Conservation (phyloP, 352 stramenopile species). For the Thalassiosira hispida region DNA sequence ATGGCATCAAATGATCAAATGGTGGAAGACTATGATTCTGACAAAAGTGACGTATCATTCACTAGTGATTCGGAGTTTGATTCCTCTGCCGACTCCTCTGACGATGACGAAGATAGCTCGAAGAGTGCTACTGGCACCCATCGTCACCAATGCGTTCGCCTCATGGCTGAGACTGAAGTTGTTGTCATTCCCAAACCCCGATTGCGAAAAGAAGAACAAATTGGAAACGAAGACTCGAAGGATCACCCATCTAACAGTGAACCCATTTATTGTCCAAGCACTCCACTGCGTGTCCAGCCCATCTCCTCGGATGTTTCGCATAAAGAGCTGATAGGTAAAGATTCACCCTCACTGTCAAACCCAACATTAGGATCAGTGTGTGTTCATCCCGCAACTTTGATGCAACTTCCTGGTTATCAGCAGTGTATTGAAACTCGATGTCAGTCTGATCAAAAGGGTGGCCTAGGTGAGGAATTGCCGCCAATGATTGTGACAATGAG, state of each 20-base stretch:
- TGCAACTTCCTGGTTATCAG: slow-evolving; percentile 43
- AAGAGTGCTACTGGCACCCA: background rate
- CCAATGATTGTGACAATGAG: slow-evolving; percentile 29
- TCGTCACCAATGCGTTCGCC: slow-evolving; percentile 34
- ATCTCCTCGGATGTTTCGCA: slow-evolving; percentile 6
- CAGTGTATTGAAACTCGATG: slow-evolving; percentile 10
- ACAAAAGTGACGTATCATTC: slow-evolving; percentile 24
- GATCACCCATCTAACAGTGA: slow-evolving; percentile 7
- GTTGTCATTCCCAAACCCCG: slow-evolving; percentile 68
- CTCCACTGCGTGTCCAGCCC: slow-evolving; percentile 41
- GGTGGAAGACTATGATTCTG: slow-evolving; percentile 8
- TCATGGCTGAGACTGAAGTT: slow-evolving; percentile 72
- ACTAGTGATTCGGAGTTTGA: slow-evolving; percentile 37
- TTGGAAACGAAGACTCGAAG: slow-evolving; percentile 12
- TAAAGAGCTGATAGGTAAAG: background rate
- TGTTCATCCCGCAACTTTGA: slow-evolving; percentile 33
- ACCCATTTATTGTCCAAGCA: slow-evolving; percentile 24
- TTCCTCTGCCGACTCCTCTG: slow-evolving; percentile 15
- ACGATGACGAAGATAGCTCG: slow-evolving; percentile 21
- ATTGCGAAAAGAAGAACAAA: slow-evolving; percentile 26
- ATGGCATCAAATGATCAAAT: background rate
- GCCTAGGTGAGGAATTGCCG: background rate
- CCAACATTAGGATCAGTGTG: slow-evolving; percentile 29
- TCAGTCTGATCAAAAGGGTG: slow-evolving; percentile 14
- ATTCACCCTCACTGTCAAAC: slow-evolving; percentile 11